Evolutionary conservation across 768 basidiomycete genomes (phyloP), one percentile per base, ranked within the genome.

Genomic region (Fomitopsis serialis): DNA sequence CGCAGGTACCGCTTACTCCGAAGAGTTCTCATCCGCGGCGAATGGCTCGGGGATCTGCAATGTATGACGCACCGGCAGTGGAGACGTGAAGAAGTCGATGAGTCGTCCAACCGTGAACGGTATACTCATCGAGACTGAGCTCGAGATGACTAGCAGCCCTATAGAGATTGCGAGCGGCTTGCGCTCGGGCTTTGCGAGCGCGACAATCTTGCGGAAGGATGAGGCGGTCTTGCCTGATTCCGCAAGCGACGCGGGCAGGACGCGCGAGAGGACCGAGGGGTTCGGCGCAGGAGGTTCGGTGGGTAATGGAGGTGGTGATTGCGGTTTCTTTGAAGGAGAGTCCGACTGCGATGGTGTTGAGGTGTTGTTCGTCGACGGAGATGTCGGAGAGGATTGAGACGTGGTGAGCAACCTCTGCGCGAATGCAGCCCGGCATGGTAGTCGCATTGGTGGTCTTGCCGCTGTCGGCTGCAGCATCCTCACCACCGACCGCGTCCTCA

Each of bases 51-150:
- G 29, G 5, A 32, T 32, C 29, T 32, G 11, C 29, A 11, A 32
- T 32, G 29, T 32, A 32, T 25, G 21, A 74, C 83, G 57, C 64
- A 93, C 92, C n/a, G 84, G 82, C 59, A 79, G 77, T 1, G 78
- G 58, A 8, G 84, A 73, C 0, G 88, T 84, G 69, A 97, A 98
- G 72, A 88, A 93, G 71, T 98, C 95, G 56, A 99, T 97, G 48
- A 98, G 74, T 66, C 84, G 90, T 10, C 96, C 96, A 62, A 98
- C 86, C 1, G 93, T 93, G 61, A 97, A 82, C 0, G 96, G 96
- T 12, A 98, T 80, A 58, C 87, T 89, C 85, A 98, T 89, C 3
- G 92, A 89, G 21, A 99, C 90, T 2, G 87, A 74, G 9, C 92
- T 92, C 0, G 94, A 96, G n/a, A 92, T 77, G 15, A 95, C 68